Evolutionary conservation across 73 alveolate genomes (phyloP).

Genomic region (Symbiodinium natans): DNA sequence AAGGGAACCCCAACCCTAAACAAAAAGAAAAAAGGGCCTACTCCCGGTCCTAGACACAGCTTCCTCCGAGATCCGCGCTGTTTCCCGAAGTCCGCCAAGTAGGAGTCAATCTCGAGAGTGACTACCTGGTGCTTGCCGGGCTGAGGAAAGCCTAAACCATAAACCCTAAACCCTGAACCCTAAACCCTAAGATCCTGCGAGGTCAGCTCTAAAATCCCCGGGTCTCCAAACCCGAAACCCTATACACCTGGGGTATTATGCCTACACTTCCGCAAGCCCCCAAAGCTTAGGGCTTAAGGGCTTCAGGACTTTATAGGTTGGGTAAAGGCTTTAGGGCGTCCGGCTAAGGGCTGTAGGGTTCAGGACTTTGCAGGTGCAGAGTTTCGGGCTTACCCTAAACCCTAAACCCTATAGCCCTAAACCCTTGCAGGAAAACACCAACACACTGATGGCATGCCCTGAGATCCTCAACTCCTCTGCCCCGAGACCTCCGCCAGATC

Average conservation of each 20-base stretch:
- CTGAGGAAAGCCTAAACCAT: neutral
- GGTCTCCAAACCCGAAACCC: neutral
- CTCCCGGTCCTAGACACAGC: neutral
- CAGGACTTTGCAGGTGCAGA: too few relatives aligned
- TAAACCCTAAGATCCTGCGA: neutral
- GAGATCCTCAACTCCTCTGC: too few relatives aligned
- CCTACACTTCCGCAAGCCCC: too few relatives aligned
- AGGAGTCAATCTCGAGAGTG: slow-evolving; percentile 40
- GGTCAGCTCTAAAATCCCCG: neutral
- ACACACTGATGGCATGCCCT: too few relatives aligned
- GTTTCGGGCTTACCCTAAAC: too few relatives aligned
- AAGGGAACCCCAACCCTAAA: too few relatives aligned
- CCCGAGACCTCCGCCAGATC: too few relatives aligned
- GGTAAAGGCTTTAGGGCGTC: neutral
- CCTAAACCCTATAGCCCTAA: too few relatives aligned
- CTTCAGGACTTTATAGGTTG: neutral
- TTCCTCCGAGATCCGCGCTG: neutral
- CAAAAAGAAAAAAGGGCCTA: too few relatives aligned
- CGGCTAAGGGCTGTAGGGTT: too few relatives aligned
- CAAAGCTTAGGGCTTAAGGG: neutral
- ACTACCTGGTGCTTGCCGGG: neutral
- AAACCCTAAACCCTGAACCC: neutral
- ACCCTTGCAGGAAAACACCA: too few relatives aligned
- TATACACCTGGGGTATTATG: too few relatives aligned
- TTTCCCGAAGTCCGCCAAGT: slow-evolving; percentile 31